Conservation (phyloP, 208 protist species). For the Porcisia deanei region DNA sequence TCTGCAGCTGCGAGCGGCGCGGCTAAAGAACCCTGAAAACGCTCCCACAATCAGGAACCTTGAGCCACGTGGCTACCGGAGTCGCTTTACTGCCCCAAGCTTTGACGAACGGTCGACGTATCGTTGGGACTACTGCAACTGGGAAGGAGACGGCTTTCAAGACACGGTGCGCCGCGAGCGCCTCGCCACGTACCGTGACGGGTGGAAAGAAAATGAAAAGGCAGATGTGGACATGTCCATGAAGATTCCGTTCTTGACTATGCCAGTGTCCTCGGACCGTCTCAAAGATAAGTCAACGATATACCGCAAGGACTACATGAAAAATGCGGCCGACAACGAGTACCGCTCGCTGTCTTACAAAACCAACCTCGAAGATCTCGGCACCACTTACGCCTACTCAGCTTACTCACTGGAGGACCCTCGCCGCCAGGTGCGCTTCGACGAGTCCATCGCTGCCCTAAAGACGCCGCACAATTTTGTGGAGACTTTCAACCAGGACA, state of each 20-base stretch:
- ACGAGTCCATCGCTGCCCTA: constrained; percentile 49
- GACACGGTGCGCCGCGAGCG: constrained; percentile 24
- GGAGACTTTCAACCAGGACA: constrained; percentile 48
- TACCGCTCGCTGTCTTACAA: constrained; percentile 64
- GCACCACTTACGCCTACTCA: constrained; percentile 73
- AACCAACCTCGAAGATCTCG: constrained; percentile 56
- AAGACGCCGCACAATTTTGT: constrained; percentile 58
- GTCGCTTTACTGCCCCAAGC: constrained; percentile 25
- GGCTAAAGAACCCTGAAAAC: constrained; percentile 18
- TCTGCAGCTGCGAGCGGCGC: constrained; percentile 35
- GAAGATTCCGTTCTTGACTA: constrained; percentile 74
- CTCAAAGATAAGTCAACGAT: constrained; percentile 50
- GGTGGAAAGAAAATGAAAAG: constrained; percentile 70
- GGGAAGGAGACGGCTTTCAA: constrained; percentile 20
- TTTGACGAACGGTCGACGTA: constrained; percentile 80
- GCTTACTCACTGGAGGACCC: constrained; percentile 68
- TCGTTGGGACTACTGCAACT: constrained; percentile 78
- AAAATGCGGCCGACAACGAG: constrained; percentile 29
- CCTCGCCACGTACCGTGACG: constrained; percentile 60
- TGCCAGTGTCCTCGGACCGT: constrained; percentile 44
- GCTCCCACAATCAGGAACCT: constrained; percentile 6
- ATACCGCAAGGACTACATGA: constrained; percentile 69
- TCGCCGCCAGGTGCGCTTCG: constrained; percentile 46
- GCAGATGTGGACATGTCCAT: constrained; percentile 58
- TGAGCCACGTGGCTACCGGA: constrained; percentile 25